These are phyloP conservation scores for Tulasnella calospora DNA, from an alignment of 768 basidiomycete genomes.

Conservation along the genomic window DNA sequence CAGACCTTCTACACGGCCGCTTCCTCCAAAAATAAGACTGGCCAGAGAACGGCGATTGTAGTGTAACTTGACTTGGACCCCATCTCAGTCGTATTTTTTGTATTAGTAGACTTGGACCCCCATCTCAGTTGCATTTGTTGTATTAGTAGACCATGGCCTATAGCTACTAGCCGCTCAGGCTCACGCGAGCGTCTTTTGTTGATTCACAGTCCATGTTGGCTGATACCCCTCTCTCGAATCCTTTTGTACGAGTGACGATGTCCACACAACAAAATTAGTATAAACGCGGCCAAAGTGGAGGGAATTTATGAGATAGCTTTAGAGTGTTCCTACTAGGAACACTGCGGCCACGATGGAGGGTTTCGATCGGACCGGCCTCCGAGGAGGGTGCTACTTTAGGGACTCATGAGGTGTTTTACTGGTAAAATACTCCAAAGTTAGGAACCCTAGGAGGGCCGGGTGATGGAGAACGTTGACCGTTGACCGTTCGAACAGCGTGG, in stretches of 20 bases:
- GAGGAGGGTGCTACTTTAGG: not conserved
- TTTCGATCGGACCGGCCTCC: conserved; percentile 50
- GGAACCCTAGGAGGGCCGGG: too few relatives aligned
- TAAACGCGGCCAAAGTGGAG: too few relatives aligned
- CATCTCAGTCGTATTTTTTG: not conserved
- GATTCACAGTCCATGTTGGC: not conserved
- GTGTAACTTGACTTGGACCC: not conserved
- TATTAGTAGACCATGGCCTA: too few relatives aligned
- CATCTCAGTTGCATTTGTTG: not conserved
- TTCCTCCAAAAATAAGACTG: not conserved
- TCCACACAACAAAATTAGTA: too few relatives aligned
- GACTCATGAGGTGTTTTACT: not conserved
- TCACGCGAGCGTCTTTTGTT: too few relatives aligned
- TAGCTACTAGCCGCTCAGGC: not conserved
- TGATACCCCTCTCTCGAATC: not conserved
- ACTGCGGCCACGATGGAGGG: too few relatives aligned
- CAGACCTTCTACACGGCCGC: not conserved
- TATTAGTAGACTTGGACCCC: not conserved
- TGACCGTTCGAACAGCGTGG: not conserved
- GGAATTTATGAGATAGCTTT: too few relatives aligned
- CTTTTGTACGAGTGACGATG: too few relatives aligned
- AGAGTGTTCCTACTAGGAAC: too few relatives aligned
- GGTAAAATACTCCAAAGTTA: not conserved
- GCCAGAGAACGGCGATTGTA: not conserved
- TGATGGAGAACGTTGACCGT: too few relatives aligned